Conservation (phyloP, 2,329 filamentous ascomycete genomes). For the Fragosphaeria purpurea region DNA sequence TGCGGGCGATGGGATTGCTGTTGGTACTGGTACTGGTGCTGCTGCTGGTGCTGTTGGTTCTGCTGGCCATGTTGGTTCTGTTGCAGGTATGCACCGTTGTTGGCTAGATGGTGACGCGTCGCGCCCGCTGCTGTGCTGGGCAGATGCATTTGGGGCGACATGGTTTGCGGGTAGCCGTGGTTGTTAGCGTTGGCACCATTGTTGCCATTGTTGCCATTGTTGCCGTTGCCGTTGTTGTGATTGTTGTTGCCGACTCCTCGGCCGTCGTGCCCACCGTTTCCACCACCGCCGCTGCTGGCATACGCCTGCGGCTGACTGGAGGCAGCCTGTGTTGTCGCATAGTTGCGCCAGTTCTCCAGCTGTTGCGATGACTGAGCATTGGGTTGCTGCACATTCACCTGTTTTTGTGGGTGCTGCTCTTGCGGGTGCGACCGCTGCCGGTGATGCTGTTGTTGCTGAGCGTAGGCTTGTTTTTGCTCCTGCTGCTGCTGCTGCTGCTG, state of each 20-base stretch:
- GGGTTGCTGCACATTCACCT: too few relatives aligned
- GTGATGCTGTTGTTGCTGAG: background rate
- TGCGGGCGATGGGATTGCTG: slow-evolving; percentile 21
- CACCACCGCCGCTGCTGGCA: background rate
- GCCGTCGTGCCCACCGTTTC: slow-evolving; percentile 7
- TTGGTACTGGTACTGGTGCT: slow-evolving; percentile 18
- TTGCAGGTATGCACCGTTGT: too few relatives aligned
- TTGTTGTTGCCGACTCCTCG: slow-evolving; percentile 5
- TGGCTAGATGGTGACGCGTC: too few relatives aligned
- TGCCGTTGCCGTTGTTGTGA: slow-evolving; percentile 17
- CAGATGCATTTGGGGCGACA: slow-evolving; percentile 6
- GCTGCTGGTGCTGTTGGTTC: slow-evolving; percentile 15
- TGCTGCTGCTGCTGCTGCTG: background rate
- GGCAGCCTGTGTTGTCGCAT: slow-evolving; percentile 13
- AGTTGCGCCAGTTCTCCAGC: slow-evolving; percentile 4
- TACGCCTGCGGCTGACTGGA: background rate
- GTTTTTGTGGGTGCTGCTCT: background rate
- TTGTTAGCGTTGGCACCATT: slow-evolving; percentile 20
- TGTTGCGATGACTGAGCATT: background rate
- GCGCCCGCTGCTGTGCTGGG: slow-evolving; percentile 3
- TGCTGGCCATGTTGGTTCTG: too few relatives aligned
- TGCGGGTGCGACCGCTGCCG: background rate
- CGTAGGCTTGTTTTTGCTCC: background rate
- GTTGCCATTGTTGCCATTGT: slow-evolving; percentile 15
- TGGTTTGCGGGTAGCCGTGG: slow-evolving; percentile 23